Base-by-base conservation (phyloP, 192 early-diverging fungal genomes). In the Backusella tuberculispora region DNA sequence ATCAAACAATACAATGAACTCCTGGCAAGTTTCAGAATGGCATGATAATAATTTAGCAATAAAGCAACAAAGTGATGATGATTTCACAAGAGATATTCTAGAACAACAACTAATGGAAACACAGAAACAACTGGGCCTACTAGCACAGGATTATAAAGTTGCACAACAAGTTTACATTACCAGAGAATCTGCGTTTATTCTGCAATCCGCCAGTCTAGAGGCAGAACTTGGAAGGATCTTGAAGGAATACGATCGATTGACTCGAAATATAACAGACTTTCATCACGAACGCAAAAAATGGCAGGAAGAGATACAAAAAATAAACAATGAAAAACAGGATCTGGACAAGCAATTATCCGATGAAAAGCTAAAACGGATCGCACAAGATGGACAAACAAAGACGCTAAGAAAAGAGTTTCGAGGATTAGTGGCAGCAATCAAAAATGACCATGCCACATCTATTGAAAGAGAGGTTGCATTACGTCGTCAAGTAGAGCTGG, bases 321-420 rank as follows among this genome's bases (percentile, higher is more conserved):
- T 69, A 8, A 69, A 45, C 13, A 40, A 69, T 41, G 43, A 43
- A 26, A 40, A 45, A 4, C 73, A 80, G 15, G 21, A 56, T 21
- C 47, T 78, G 5, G 78, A 83, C 15, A 75, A 68, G 29, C 63
- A 73, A 67, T 64, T 85, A 2, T 76, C 81, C 3, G 84, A 85
- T 47, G 76, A 78, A 74, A 63, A 69, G 12, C 50, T 83, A 21
- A 77, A 83, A 41, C 76, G 76, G n/a, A 47, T 79, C 19, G 77
- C 42, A 26, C 43, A 74, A 21, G 66, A 66, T 34, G 63, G 45
- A 3, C 80, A 79, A 0, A 87, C 86, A 0, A 73, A 78, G 13
- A 80, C 84, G 5, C 67, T 89, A 63, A 74, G 86, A 34, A 83
- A 83, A 66, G 88, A 89, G 63, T 89, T 89, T 70, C 71, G 88